Evolutionary conservation across 176 grass and related monocot genomes (phyloP).

Genomic region (Tillandsia leiboldiana): DNA sequence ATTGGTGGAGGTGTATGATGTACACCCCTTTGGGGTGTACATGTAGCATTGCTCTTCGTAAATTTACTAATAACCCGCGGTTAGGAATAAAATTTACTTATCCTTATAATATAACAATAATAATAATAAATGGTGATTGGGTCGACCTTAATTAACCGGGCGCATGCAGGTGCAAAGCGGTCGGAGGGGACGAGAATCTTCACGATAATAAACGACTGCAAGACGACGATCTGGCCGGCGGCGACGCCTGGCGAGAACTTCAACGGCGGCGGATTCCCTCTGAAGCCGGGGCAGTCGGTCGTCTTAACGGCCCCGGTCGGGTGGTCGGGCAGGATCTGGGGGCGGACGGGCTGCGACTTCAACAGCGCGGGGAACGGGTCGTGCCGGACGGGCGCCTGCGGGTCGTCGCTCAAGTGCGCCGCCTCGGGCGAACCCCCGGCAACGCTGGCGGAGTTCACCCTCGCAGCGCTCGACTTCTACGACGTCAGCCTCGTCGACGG

Average conservation of each 20-base stretch:
- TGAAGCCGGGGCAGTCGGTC: conserved; percentile 46
- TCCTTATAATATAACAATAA: too few species aligned
- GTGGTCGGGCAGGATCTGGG: conserved; percentile 80
- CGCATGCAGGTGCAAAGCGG: background rate
- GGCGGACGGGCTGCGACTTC: conserved; percentile 66
- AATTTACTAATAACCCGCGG: too few species aligned
- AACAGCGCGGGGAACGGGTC: conserved; percentile 38
- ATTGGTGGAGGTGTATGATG: too few species aligned
- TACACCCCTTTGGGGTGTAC: too few species aligned
- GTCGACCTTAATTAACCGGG: too few species aligned
- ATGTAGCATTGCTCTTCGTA: too few species aligned
- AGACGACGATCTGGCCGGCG: conserved; percentile 63
- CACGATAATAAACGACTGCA: conserved; percentile 84
- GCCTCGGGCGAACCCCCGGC: conserved; percentile 46
- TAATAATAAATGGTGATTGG: too few species aligned
- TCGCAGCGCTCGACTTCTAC: conserved; percentile 32
- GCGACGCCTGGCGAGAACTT: conserved; percentile 54
- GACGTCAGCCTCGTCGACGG: conserved; percentile 55
- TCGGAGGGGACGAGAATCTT: conserved; percentile 39
- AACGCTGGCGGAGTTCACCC: conserved; percentile 78
- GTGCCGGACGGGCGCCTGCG: conserved; percentile 61
- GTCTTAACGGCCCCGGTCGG: conserved; percentile 56
- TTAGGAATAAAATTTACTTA: too few species aligned
- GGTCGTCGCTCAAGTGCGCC: conserved; percentile 34
- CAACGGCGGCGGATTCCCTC: conserved; percentile 49